Conservation (phyloP, 1,284 basidiomycete species). For the Trichosporon faecale region DNA sequence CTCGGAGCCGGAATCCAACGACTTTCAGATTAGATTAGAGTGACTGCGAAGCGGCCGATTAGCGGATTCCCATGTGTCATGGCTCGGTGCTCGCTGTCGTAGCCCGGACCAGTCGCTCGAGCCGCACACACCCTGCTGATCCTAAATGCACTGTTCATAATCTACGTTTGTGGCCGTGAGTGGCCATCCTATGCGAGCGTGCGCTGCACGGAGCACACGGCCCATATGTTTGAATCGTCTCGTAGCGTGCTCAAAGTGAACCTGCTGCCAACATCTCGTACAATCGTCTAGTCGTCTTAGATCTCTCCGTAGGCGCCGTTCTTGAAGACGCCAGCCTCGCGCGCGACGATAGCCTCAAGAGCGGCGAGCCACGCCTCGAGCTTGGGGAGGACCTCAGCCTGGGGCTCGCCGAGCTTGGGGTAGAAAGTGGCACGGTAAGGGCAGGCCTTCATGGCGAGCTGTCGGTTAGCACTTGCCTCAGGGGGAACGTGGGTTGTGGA, state of each 20-base stretch:
- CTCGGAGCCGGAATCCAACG: neutral
- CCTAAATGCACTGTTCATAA: conserved; percentile 7
- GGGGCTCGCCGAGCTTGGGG: conserved; percentile 73
- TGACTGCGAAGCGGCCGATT: neutral
- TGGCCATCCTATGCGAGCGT: neutral
- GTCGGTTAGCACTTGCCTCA: conserved; percentile 10
- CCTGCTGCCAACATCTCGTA: neutral
- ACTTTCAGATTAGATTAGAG: neutral
- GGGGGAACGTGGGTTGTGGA: neutral
- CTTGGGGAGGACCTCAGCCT: conserved; percentile 66
- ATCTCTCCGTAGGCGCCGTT: conserved; percentile 64
- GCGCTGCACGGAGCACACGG: neutral
- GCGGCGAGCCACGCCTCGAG: conserved; percentile 75
- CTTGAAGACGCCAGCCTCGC: conserved; percentile 71
- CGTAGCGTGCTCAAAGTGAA: neutral
- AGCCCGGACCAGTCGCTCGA: neutral
- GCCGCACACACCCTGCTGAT: neutral
- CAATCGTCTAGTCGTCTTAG: conserved; percentile 23
- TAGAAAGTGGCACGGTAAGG: conserved; percentile 90
- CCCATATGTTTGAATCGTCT: neutral
- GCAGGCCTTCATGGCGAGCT: conserved; percentile 96
- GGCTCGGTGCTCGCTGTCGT: too few relatives aligned
- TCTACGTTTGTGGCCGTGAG: conserved; percentile 1
- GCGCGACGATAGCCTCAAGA: conserved; percentile 66
- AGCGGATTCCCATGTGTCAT: neutral